Percentiles rank a stretch among this genome's conserved stretches.
Evolutionary conservation across 805 yeast species (phyloP).

Genomic region (Kregervanrija fluxuum): DNA sequence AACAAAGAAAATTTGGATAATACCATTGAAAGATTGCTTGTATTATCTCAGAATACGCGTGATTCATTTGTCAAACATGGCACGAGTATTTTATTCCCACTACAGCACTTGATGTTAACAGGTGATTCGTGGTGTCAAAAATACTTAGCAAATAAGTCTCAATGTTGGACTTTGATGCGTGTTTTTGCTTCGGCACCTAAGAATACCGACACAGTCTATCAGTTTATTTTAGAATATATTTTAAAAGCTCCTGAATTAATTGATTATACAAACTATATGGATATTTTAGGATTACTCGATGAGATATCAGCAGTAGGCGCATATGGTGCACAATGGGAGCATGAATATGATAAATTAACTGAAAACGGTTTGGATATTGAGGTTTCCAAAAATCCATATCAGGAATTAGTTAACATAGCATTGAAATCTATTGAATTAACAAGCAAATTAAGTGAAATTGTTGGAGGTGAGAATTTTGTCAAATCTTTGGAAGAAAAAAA

Average conservation of each 20-base stretch:
- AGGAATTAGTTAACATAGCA: constrained; percentile 50
- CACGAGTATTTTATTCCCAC: constrained; percentile 35
- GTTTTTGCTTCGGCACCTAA: constrained; percentile 37
- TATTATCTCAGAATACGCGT: constrained; percentile 22
- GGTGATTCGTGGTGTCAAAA: constrained; percentile 37
- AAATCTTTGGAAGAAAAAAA: constrained; percentile 25
- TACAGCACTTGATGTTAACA: constrained; percentile 41
- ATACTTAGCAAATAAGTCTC: constrained; percentile 29
- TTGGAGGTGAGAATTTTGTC: constrained; percentile 27
- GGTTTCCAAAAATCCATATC: constrained; percentile 38
- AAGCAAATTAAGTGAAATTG: constrained; percentile 35
- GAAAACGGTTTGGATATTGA: constrained; percentile 38
- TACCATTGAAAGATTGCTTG: constrained; percentile 20
- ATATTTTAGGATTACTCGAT: constrained; percentile 63
- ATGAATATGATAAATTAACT: constrained; percentile 42
- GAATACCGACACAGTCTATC: constrained; percentile 36
- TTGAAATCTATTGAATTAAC: constrained; percentile 59
- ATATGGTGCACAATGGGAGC: constrained; percentile 69
- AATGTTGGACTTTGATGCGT: constrained; percentile 44
- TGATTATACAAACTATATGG: constrained; percentile 48
- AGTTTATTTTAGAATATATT: constrained; percentile 38
- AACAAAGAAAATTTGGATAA: constrained; percentile 15
- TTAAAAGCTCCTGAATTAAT: constrained; percentile 29
- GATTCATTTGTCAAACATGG: constrained; percentile 42
- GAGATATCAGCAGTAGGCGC: constrained; percentile 81